Base-by-base conservation (phyloP, 2,329 filamentous ascomycete genomes). In the Botrytis byssoidea region DNA sequence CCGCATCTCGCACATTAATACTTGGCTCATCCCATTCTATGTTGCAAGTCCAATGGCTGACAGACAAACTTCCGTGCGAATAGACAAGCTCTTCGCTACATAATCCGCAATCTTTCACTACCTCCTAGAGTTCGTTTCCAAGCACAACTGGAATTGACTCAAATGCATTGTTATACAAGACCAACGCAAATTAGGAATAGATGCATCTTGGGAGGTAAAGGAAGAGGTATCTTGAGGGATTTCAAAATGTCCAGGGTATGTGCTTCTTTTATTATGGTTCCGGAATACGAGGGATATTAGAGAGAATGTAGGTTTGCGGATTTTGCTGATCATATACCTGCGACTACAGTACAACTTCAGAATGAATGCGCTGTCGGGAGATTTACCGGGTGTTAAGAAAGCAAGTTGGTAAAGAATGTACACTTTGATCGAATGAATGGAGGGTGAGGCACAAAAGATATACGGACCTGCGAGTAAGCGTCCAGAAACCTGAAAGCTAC, bases 141-240 rank as follows among this genome's bases (percentile, higher is more conserved):
- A 82, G 96, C 96, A 60, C 95, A 98, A 85, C 89, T 99, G 73
- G 92, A 98, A 84, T 87, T 99, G 77, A 90, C 92, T 5, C 92
- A 97, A 84, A 98, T 98, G 95, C 95, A 98, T 85, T 91, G 90
- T 86, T 98, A 98, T 84, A 98, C 96, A 51, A 89, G 95, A 75
- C 90, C 93, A 74, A 97, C 95, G 68, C 95, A 98, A 86, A 95
- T 99, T 83, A 91, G 92, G 83, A 98, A 98, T 84, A 87, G 96
- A 78, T 99, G 96, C 85, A 91, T 97, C 71, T 88, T 95, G 82
- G 94, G 94, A 77, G 96, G 96, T n/a, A 94, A 93, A 82, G 92
- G 92, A 29, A 88, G 94, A 78, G 94, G 94, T 91, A 87, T 99
- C n/a, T 87, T 98, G 77, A 90, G 94, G 73, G 95, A 96, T 81